A percentile compares a stretch with the other conserved stretches of the same genome.
These are phyloP conservation scores for Pelargonium australe DNA, from an alignment of 441 rosid genomes.

Conservation along the genomic window DNA sequence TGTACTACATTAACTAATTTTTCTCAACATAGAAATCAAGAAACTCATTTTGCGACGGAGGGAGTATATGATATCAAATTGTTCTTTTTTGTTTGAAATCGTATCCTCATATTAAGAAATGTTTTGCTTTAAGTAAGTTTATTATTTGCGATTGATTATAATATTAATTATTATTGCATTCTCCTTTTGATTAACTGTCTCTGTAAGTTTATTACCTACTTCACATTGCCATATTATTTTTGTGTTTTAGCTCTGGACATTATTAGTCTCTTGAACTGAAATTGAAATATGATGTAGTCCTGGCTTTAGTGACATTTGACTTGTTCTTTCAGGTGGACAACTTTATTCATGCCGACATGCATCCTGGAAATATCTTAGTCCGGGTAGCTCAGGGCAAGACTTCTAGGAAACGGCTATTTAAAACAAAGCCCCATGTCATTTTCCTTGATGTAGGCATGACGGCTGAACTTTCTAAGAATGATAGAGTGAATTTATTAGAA, in stretches of 20 bases:
- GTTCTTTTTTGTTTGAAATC: too few species aligned
- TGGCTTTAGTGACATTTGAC: too few species aligned
- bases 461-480: conserved; percentile 88
- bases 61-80: too few species aligned
- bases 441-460: conserved; percentile 99
- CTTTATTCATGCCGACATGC: conserved; percentile 99
- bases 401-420: conserved; percentile 60
- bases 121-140: too few species aligned
- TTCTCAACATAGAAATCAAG: too few species aligned
- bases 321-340: conserved; percentile 84
- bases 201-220: background rate
- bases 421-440: conserved; percentile 81
- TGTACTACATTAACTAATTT: too few species aligned
- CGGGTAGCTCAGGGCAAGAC: conserved; percentile 53
- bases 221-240: background rate
- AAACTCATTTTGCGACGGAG: too few species aligned
- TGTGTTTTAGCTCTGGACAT: background rate
- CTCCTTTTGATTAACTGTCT: too few species aligned
- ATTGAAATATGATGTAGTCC: too few species aligned
- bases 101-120: too few species aligned
- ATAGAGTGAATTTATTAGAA: conserved; percentile 67
- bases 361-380: conserved; percentile 97
- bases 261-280: background rate
- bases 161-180: too few species aligned
- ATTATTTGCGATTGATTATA: too few species aligned